Conservation (phyloP, 2,329 filamentous ascomycete species). For the Colletotrichum simmondsii region DNA sequence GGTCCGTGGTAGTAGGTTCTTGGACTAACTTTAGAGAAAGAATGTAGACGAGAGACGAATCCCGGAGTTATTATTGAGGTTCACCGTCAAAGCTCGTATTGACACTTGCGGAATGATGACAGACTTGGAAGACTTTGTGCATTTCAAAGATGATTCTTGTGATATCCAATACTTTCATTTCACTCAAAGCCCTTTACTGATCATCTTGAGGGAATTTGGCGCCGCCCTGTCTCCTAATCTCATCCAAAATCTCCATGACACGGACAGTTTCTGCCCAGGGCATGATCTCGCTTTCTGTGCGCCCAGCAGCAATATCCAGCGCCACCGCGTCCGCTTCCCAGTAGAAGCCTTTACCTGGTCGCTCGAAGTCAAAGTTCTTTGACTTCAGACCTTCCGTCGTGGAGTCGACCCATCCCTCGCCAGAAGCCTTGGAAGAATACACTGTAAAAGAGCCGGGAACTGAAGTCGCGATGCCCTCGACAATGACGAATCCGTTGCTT, state of each 20-base stretch:
- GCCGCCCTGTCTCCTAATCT: slow-evolving; percentile 50
- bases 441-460: slow-evolving; percentile 49
- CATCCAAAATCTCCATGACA: slow-evolving; percentile 59
- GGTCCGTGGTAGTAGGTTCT: slow-evolving; percentile 15
- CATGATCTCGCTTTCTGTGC: slow-evolving; percentile 52
- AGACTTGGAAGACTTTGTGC: no score
- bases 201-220: slow-evolving; percentile 41
- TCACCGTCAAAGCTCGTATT: no score
- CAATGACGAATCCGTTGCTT: slow-evolving; percentile 45
- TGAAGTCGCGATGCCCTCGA: slow-evolving; percentile 47
- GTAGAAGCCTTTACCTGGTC: slow-evolving; percentile 50
- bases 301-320: slow-evolving; percentile 49
- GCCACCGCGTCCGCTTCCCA: slow-evolving; percentile 58
- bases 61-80: no score
- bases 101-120: no score
- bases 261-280: slow-evolving; percentile 58
- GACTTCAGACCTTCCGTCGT: not conserved
- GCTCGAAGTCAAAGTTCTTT: slow-evolving; percentile 49
- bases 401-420: slow-evolving; percentile 36
- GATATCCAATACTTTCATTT: no score
- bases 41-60: not conserved
- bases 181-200: not conserved
- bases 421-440: slow-evolving; percentile 36
- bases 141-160: not conserved
- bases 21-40: slow-evolving; percentile 8